These are phyloP conservation scores for Fusarium sp. DNA, from an alignment of 2,329 filamentous ascomycete genomes.

Conservation along the genomic window DNA sequence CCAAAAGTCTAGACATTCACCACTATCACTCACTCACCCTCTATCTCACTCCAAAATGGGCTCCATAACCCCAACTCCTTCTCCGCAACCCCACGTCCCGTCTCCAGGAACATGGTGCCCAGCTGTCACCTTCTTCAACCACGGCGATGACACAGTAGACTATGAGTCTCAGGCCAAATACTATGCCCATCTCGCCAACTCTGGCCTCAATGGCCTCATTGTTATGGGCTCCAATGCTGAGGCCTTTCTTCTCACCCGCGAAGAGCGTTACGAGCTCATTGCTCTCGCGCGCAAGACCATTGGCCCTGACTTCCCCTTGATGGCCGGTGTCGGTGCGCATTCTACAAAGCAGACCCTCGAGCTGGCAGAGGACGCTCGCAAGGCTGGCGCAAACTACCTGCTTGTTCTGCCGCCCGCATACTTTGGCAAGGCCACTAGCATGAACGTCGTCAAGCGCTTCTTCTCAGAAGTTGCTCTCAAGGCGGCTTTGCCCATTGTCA, in stretches of 20 bases:
- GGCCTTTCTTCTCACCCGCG: conserved; percentile 67
- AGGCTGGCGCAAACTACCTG: conserved; percentile 70
- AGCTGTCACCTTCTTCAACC: conserved; percentile 66
- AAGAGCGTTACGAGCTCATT: conserved; percentile 68
- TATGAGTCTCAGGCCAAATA: conserved; percentile 61
- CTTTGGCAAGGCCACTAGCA: conserved; percentile 71
- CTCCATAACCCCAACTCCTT: conserved; percentile 24
- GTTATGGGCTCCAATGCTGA: conserved; percentile 67
- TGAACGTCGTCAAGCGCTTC: conserved; percentile 68
- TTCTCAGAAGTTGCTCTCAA: conserved; percentile 66
- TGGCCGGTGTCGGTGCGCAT: conserved; percentile 74
- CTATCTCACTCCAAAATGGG: conserved; percentile 13
- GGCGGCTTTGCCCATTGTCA: conserved; percentile 66
- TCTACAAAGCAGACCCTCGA: conserved; percentile 72
- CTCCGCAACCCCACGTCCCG: conserved; percentile 42
- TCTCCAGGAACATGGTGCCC: conserved; percentile 61
- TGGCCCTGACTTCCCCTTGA: conserved; percentile 87
- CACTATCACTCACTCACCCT: neutral
- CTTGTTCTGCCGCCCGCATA: conserved; percentile 72
- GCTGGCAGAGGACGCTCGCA: conserved; percentile 66
- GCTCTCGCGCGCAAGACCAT: conserved; percentile 75
- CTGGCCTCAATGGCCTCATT: conserved; percentile 63
- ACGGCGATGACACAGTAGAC: conserved; percentile 59
- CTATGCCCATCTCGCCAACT: conserved; percentile 61
- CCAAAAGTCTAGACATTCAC: neutral